Conservation (phyloP, 2,329 filamentous ascomycete genomes). For the Pseudocercospora macadamiae region DNA sequence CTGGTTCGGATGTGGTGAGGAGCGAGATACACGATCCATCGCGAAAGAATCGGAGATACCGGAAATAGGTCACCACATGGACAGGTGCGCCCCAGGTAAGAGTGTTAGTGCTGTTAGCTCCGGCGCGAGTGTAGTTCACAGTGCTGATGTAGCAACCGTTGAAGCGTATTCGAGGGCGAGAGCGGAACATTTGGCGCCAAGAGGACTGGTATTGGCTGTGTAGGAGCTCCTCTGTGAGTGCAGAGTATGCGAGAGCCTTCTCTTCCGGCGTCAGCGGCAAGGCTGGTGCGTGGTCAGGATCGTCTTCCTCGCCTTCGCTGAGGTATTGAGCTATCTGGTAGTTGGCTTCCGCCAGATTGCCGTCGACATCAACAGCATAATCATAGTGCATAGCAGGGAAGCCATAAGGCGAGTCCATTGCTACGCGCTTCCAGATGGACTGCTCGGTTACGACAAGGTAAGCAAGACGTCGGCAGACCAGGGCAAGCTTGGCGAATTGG, state of each 20-base stretch:
- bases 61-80: conserved; percentile 96
- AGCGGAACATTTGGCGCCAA: conserved; percentile 72
- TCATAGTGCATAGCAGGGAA: conserved; percentile 82
- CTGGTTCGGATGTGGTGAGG: conserved; percentile 77
- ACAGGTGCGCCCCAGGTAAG: conserved; percentile 80
- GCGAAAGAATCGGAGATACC: conserved; percentile 92
- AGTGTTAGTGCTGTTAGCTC: conserved; percentile 70
- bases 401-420: conserved; percentile 62
- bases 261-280: conserved; percentile 27
- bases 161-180: conserved; percentile 84
- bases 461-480: conserved; percentile 84
- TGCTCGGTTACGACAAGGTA: conserved; percentile 85
- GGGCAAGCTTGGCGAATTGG: conserved; percentile 72
- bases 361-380: conserved; percentile 65
- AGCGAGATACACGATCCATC: conserved; percentile 83
- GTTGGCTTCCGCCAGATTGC: conserved; percentile 39
- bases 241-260: conserved; percentile 27
- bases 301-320: conserved; percentile 19
- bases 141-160: conserved; percentile 96
- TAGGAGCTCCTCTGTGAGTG: conserved; percentile 34
- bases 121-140: conserved; percentile 88
- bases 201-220: conserved; percentile 37
- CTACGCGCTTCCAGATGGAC: conserved; percentile 79
- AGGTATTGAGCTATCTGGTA: conserved; percentile 31
- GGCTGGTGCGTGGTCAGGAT: conserved; percentile 18